Conservation (phyloP, 73 alveolate species). For the Tetrahymena thermophila region DNA sequence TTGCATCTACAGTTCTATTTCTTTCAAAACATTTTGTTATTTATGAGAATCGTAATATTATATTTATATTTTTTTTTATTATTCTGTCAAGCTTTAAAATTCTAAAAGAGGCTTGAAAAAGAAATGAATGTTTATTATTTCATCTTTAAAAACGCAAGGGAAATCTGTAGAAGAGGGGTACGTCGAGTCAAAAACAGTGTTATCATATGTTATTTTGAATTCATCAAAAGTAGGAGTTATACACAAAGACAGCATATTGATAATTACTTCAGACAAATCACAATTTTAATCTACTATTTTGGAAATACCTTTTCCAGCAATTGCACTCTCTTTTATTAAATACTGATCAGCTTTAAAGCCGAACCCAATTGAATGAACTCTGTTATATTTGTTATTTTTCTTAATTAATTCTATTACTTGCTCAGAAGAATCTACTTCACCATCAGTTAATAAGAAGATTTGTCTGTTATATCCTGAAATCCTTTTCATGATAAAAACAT, state of each 20-base stretch:
- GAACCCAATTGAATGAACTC: conserved; percentile 55
- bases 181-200: neutral
- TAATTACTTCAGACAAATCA: neutral
- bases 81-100: neutral
- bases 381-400: conserved; percentile 21
- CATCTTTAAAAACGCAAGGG: neutral
- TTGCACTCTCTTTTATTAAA: neutral
- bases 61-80: too few relatives aligned
- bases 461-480: conserved; percentile 36
- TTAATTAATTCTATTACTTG: conserved; percentile 41
- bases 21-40: neutral
- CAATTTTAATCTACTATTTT: neutral
- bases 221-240: neutral
- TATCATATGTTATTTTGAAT: neutral
- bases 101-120: neutral
- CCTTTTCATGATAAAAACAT: conserved; percentile 39
- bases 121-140: neutral
- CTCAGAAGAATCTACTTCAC: conserved; percentile 46
- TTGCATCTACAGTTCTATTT: too few relatives aligned
- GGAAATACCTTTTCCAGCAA: neutral
- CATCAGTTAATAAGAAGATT: conserved; percentile 73
- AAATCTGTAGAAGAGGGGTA: neutral
- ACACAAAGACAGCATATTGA: neutral
- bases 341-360: conserved; percentile 11
- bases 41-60: neutral